Conservation (phyloP, 2,329 filamentous ascomycete species). For the Beauveria brongniartii region DNA sequence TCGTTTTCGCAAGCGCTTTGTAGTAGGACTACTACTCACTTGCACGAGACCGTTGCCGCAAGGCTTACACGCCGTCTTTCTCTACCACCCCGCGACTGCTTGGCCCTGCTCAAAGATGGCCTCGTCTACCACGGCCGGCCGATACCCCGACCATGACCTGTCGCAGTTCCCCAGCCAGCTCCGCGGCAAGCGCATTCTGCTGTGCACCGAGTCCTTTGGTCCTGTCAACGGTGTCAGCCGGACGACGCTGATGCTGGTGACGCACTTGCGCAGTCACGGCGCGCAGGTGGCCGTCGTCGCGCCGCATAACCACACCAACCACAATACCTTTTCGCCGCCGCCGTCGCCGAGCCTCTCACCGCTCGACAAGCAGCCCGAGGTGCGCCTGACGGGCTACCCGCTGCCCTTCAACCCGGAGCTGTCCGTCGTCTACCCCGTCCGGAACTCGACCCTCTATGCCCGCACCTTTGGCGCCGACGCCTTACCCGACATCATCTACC, state of each 20-base stretch:
- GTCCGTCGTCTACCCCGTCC: conserved; percentile 61
- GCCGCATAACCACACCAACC: conserved; percentile 46
- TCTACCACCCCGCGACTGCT: neutral
- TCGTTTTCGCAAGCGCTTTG: neutral
- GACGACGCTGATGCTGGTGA: conserved; percentile 61
- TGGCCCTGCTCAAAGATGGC: neutral
- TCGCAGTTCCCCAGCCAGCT: conserved; percentile 40
- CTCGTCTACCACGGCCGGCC: neutral
- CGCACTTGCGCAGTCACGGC: conserved; percentile 56
- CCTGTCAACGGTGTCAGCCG: conserved; percentile 67
- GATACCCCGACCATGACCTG: conserved; percentile 29
- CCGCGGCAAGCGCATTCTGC: conserved; percentile 53
- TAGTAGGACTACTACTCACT: neutral
- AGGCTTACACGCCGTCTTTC: neutral
- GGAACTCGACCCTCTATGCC: conserved; percentile 51
- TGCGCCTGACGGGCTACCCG: conserved; percentile 56
- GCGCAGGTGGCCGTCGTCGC: conserved; percentile 60
- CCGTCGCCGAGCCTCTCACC: conserved; percentile 25
- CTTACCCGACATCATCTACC: conserved; percentile 58
- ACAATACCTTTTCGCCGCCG: conserved; percentile 45
- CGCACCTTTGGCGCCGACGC: conserved; percentile 45
- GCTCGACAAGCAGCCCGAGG: conserved; percentile 34
- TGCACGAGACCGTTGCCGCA: neutral
- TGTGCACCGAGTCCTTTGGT: conserved; percentile 64
- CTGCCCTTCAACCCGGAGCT: conserved; percentile 65